Base-by-base conservation (phyloP, 164 flowering plant species). In the Vitis cinerea region DNA sequence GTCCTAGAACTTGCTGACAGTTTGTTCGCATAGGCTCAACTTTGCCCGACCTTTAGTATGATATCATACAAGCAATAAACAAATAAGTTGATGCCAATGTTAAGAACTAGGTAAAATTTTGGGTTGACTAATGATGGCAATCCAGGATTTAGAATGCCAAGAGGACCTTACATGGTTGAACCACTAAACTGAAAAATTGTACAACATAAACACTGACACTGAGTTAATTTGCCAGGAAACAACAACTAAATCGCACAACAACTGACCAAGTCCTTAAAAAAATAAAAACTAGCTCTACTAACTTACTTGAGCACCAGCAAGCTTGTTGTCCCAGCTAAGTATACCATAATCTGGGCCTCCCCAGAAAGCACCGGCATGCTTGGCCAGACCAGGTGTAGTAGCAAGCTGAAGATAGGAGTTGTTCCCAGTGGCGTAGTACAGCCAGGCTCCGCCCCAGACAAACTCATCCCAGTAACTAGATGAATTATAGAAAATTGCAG, bases 321-420 rank as follows among this genome's bases (percentile, higher is more conserved):
- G 97, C 86, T 95, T 95, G 88, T 89, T 91, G 71, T 95, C 99
- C 98, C 98, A 95, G 79, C 93, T 95, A 59, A 95, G 63, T 2
- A 95, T 97, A 58, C 99, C 98, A 75, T 90, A 90, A 78, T 84
- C 87, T 2, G 93, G 97, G 8, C 97, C 94, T 67, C 97, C 94
- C 93, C 92, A 92, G 78, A 92, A 94, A 58, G 97, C 99, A 78
- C 99, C 99, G 52, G 99, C 98, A 81, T 91, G 98, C 63, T 83
- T 93, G 52, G 95, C 98, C 7, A 95, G 61, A 27, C 78, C 80
- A 49, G 88, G 86, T 52, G 74, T 73, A 7, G 98, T 95, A 63
- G 93, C 94, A 71, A 95, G 84, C 68, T 78, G 79, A 71, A 95
- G 93, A 72, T 91, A 93, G 23, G 93, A 72, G 6, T 68, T 9